Evolutionary conservation across 345 rosid genomes (phyloP).

Genomic region (Eucalyptus erythrocorys): DNA sequence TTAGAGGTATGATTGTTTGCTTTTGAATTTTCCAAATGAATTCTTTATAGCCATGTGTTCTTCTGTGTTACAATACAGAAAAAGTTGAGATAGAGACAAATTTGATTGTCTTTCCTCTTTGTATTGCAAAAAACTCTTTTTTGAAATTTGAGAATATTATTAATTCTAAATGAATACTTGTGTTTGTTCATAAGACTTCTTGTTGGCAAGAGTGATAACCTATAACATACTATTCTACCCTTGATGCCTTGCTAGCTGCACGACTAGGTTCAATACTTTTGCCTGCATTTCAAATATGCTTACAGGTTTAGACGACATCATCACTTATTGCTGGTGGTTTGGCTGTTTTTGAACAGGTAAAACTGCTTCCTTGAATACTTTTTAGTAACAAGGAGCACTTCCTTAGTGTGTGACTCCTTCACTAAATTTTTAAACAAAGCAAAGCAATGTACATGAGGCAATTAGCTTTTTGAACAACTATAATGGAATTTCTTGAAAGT

Average conservation of each 20-base stretch:
- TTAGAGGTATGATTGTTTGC: too few relatives aligned
- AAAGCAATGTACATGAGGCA: not conserved
- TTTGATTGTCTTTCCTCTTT: too few relatives aligned
- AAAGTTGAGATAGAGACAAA: too few relatives aligned
- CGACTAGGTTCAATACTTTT: constrained; percentile 62
- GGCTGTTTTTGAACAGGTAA: constrained; percentile 93
- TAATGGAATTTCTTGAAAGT: not conserved
- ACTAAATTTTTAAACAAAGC: not conserved
- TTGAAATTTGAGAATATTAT: too few relatives aligned
- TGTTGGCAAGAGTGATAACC: constrained; percentile 67
- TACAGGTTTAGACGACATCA: constrained; percentile 86
- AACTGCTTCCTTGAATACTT: not conserved
- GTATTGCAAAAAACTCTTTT: not conserved
- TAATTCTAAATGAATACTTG: not conserved
- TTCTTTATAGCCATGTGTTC: too few relatives aligned
- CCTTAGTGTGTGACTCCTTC: not conserved
- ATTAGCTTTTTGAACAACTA: not conserved
- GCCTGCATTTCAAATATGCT: constrained; percentile 82
- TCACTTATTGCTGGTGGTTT: constrained; percentile 12
- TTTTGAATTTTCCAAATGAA: too few relatives aligned
- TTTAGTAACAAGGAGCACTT: not conserved
- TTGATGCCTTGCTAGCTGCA: constrained; percentile 76
- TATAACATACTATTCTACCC: constrained; percentile 65
- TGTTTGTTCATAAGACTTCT: constrained; percentile 19
- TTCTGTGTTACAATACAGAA: too few relatives aligned